Evolutionary conservation across 2,329 filamentous ascomycete genomes (phyloP), one percentile per base, ranked within the genome.

Genomic region (Scytalidium sp.): DNA sequence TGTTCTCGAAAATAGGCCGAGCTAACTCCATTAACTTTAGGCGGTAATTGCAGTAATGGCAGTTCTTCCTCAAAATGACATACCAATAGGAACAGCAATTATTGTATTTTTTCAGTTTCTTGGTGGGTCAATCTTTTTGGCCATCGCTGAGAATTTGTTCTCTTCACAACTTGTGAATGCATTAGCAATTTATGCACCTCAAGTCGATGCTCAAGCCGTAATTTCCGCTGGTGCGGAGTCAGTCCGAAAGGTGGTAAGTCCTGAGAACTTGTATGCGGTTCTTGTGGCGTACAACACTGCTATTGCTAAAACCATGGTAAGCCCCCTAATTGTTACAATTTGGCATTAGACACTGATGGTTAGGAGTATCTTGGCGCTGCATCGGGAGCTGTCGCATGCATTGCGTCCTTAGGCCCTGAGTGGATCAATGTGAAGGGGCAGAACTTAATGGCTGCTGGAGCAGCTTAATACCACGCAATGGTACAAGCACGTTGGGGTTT

Each of bases 81-180:
- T 82, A 15, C 70, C 78, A 8, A 75, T 70, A 1, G 80, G 78
- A 21, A 71, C 79, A 22, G 73, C 79, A 13, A 73, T 77, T 56
- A 73, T 70, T 51, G 76, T 81, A 57, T 83, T 82, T 57, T 67
- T 71, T 19, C 79, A 82, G 62, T 79, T 79, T 58, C 70, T 83
- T 4, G 80, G 79, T 19, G 78, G 77, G 25, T 75, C 79, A 22
- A 66, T 83, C 29, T 81, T 81, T 57, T 75, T 81, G 2, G 72
- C 76, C 2, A 76, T 80, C n/a, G 78, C 75, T 1, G 75, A 81
- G 59, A 73, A 74, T 2, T 72, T 80, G 36, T 56, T 60, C 62
- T 62, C 52, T n/a, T 51, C 50, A 2, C 46, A 48, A 6, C 50
- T 59, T 7, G 23, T 52, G 2, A 43, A 44, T 11, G 23, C 43